These are phyloP conservation scores for Dryas integrifolia DNA, from an alignment of 331 rosid species.

Conservation along the genomic window DNA sequence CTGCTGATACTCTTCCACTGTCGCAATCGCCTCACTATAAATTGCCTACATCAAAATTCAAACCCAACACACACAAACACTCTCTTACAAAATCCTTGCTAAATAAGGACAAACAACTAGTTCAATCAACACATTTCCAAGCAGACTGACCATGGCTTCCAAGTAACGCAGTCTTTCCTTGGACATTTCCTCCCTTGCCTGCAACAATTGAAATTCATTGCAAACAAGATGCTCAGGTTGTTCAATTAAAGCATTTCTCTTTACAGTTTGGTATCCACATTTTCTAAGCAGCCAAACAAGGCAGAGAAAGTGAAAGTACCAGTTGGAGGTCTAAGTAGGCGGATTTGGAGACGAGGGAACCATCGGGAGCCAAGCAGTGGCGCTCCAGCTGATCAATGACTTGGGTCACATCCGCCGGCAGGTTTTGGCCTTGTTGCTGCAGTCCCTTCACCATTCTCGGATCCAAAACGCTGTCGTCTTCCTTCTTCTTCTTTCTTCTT, in stretches of 20 bases:
- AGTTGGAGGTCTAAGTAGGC: constrained; percentile 76
- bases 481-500: not conserved
- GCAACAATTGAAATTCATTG: constrained; percentile 13
- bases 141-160: constrained; percentile 72
- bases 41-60: constrained; percentile 56
- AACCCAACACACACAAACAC: constrained; percentile 12
- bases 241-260: not conserved
- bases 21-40: constrained; percentile 79
- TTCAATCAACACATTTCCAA: not conserved
- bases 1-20: constrained; percentile 93
- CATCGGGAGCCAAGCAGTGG: constrained; percentile 90
- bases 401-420: constrained; percentile 71
- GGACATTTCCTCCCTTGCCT: constrained; percentile 72
- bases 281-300: constrained; percentile 22
- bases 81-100: not conserved
- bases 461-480: constrained; percentile 10
- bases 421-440: constrained; percentile 55
- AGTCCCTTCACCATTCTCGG: constrained; percentile 70
- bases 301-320: constrained; percentile 36
- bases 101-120: not conserved
- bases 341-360: constrained; percentile 85
- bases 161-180: constrained; percentile 75
- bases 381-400: constrained; percentile 94
- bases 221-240: not conserved
- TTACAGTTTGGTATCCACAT: constrained; percentile 19